These are phyloP conservation scores for Aspergillus quadricinctus DNA, from an alignment of 2,329 filamentous ascomycete species.

Conservation along the genomic window DNA sequence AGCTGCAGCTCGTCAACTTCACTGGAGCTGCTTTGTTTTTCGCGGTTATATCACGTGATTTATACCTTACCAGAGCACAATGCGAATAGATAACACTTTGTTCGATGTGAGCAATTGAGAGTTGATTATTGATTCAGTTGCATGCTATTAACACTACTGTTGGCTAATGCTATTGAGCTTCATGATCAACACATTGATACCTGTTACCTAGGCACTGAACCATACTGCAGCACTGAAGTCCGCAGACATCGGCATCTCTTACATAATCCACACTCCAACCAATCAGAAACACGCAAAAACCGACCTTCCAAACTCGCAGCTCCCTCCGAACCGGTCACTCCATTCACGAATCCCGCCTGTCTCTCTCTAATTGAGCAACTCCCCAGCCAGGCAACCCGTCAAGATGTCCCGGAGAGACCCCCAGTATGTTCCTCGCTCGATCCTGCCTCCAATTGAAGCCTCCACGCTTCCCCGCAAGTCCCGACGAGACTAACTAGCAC, in stretches of 20 bases:
- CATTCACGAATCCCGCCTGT: background rate
- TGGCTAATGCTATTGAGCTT: no score
- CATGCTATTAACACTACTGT: background rate
- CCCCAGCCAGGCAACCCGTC: constrained; percentile 6
- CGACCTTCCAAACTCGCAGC: constrained; percentile 29
- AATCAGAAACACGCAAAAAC: constrained; percentile 34
- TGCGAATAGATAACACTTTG: background rate
- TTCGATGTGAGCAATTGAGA: background rate
- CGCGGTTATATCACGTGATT: constrained; percentile 10
- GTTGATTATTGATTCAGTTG: background rate
- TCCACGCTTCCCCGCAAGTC: constrained; percentile 1
- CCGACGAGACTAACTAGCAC: constrained; percentile 15
- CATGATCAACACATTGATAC: background rate
- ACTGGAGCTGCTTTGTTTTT: constrained; percentile 13
- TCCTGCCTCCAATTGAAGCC: constrained; percentile 16
- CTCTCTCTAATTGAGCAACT: background rate
- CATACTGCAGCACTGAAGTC: background rate
- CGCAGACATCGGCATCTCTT: constrained; percentile 2
- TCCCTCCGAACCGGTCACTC: constrained; percentile 23
- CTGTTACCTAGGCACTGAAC: background rate
- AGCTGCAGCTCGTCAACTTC: background rate
- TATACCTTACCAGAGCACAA: background rate
- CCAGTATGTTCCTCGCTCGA: constrained; percentile 10
- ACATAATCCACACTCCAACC: constrained; percentile 21
- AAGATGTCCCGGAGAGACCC: constrained; percentile 20